Evolutionary conservation across 2,329 filamentous ascomycete species (phyloP), one percentile per base, ranked within the genome.

Genomic region (Scedosporium minutisporum): DNA sequence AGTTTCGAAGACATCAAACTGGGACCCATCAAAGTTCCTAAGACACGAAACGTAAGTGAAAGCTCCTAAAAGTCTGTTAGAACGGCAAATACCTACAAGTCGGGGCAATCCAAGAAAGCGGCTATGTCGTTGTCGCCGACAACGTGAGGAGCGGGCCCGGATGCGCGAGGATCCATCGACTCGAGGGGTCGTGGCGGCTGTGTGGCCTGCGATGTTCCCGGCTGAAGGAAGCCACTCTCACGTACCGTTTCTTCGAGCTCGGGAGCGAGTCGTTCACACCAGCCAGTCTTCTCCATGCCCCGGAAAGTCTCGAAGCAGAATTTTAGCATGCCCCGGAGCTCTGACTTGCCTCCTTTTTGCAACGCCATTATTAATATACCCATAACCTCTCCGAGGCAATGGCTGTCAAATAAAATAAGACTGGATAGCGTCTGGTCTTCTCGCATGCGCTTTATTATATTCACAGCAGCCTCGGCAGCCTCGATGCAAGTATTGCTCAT

Each of bases 1-100:
- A 6, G 58, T 60, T 29, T 60, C 58, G 33, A 60, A 60, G n/a
- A 60, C 58, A 33, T 60, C 58, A 60, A 60, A 60, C 5, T 60
- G 58, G 3, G 58, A 33, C 6, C 58, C 42, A 33, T 60, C 58
- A 25, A 60, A 60, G 29, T 21, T 29, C 23, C 58, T 60, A 33
- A 25, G 18, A 46, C 25, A 18, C 2, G 27, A 18, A 23, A 6
- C 10, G 38, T 44, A 14, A 46, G 58, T 38, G 58, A 14, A 60
- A 44, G 23, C 10, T 29, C 27, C 16, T 46, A 18, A 25, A 9
- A 21, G n/a, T 46, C 42, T 14, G n/a, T 18, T 4, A 2, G 58
- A 7, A 7, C n/a, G 10, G 29, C 16, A 6, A 48, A 16, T 23
- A 27, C 58, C 21, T 51, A 60, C 58, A 51, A n/a, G 7, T 60